phyloP scores from a whole-genome alignment of 2,329 filamentous ascomycete species.

The Grosmannia clavigera region DNA sequence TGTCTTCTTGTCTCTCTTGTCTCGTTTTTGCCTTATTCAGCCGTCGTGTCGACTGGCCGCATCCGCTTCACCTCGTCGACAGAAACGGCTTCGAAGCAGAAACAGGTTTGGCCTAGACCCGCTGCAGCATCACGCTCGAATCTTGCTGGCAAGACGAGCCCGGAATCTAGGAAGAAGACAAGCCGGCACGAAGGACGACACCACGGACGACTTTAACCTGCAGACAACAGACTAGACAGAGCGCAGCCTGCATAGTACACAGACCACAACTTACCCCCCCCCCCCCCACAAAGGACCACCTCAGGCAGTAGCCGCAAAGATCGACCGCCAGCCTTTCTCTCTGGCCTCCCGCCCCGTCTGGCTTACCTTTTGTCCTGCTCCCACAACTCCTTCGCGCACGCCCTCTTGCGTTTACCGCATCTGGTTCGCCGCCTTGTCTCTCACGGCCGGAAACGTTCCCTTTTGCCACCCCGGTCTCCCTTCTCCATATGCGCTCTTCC shows the following conservation, averaged over 20 bases:
- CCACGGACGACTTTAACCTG: neutral
- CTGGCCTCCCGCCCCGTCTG: neutral
- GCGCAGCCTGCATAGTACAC: neutral
- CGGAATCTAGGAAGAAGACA: neutral
- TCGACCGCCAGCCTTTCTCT: neutral
- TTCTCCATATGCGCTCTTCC: neutral
- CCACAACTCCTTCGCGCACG: neutral
- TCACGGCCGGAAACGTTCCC: neutral
- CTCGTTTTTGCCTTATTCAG: neutral
- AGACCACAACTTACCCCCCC: neutral
- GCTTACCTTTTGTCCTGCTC: neutral
- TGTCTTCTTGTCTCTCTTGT: neutral
- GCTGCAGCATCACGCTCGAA: neutral
- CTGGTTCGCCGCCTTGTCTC: neutral
- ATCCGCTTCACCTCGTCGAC: neutral
- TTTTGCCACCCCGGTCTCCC: neutral
- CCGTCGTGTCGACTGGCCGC: neutral
- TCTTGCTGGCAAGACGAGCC: neutral
- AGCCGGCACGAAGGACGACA: neutral
- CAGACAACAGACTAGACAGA: neutral
- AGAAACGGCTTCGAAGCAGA: neutral
- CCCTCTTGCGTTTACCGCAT: conserved; percentile 1
- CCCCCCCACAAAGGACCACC: neutral
- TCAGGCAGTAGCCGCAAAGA: neutral
- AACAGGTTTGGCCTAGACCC: neutral